Evolutionary conservation across 305 asterid genomes (phyloP).

Genomic region (Fraxinus sp.): DNA sequence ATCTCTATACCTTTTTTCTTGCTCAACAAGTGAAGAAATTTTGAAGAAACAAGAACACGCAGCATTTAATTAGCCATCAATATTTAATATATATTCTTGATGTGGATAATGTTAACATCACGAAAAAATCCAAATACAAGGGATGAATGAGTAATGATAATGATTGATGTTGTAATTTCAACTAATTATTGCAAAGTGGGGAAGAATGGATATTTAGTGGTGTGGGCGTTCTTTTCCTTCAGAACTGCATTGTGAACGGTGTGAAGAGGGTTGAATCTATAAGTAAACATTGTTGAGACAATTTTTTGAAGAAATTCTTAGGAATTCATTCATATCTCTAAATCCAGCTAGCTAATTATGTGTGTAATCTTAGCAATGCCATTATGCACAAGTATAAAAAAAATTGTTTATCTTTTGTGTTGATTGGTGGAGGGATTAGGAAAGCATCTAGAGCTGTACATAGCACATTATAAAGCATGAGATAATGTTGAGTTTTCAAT

Average conservation of each 20-base stretch:
- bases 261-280: neutral
- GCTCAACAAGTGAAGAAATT: neutral
- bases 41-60: neutral
- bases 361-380: neutral
- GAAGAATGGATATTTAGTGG: neutral
- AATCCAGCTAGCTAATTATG: neutral
- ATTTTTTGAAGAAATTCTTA: slow-evolving; percentile 9
- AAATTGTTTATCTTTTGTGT: neutral
- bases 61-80: neutral
- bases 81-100: neutral
- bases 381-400: neutral
- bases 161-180: neutral
- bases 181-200: neutral
- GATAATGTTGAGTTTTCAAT: neutral
- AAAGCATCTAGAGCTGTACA: neutral
- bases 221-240: neutral
- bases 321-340: neutral
- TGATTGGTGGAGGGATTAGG: neutral
- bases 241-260: neutral
- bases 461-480: neutral
- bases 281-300: neutral
- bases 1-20: neutral
- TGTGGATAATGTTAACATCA: neutral
- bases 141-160: neutral
- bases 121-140: neutral